These are phyloP conservation scores for Exserohilum turcica DNA, from an alignment of 2,329 filamentous ascomycete species.

Conservation along the genomic window DNA sequence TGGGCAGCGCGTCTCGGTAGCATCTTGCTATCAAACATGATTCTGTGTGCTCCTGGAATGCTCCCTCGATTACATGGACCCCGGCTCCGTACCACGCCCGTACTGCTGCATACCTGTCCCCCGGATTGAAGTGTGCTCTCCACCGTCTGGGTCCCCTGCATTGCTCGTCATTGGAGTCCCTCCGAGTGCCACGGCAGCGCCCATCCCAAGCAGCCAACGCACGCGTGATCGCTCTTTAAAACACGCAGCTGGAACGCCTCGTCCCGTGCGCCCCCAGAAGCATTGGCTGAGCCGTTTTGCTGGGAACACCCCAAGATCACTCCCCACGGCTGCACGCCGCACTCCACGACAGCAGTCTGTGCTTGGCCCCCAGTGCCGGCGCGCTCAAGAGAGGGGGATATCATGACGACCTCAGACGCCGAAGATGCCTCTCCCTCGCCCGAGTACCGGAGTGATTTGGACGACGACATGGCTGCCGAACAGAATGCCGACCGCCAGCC, in stretches of 20 bases:
- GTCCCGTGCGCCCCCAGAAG: conserved; percentile 35
- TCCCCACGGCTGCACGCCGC: conserved; percentile 48
- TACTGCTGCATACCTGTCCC: conserved; percentile 48
- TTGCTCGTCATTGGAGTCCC: conserved; percentile 35
- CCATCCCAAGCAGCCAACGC: conserved; percentile 44
- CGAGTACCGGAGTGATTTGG: conserved; percentile 51
- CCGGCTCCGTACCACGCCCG: conserved; percentile 45
- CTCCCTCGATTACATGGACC: conserved; percentile 46
- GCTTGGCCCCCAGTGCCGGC: conserved; percentile 33
- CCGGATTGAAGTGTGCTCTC: conserved; percentile 42
- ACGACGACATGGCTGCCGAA: conserved; percentile 53
- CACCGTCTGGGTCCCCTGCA: conserved; percentile 23
- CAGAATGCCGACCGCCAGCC: conserved; percentile 47
- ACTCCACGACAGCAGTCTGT: conserved; percentile 43
- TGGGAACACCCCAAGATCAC: conserved; percentile 40
- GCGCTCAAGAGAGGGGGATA: conserved; percentile 44
- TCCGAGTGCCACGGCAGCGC: conserved; percentile 43
- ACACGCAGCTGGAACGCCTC: conserved; percentile 49
- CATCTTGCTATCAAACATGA: conserved; percentile 39
- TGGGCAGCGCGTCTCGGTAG: conserved; percentile 44
- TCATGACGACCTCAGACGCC: conserved; percentile 56
- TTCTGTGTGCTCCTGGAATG: conserved; percentile 39
- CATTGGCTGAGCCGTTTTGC: conserved; percentile 47
- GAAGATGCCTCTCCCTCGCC: conserved; percentile 55
- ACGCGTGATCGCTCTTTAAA: conserved; percentile 50